Conservation (phyloP, 2,329 filamentous ascomycete genomes). For the Beauveria brongniartii region DNA sequence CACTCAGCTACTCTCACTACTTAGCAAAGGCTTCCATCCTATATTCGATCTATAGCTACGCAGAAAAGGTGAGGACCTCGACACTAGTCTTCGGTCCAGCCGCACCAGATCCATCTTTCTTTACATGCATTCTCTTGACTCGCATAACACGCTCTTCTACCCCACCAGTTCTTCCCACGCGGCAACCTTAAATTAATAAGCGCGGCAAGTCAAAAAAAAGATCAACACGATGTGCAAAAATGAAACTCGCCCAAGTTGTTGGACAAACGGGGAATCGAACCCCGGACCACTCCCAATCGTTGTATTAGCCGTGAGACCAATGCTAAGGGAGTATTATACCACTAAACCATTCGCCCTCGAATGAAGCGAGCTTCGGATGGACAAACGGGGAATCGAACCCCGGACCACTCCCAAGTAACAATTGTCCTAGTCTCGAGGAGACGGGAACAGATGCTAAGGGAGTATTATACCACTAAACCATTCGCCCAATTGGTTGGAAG, state of each 20-base stretch:
- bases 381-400: constrained; percentile 14
- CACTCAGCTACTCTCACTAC: background rate
- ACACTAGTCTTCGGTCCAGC: too few species aligned
- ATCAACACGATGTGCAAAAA: background rate
- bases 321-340: constrained; percentile 15
- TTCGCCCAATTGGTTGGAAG: constrained; percentile 11
- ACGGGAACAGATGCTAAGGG: constrained; percentile 11
- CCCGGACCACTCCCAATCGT: constrained; percentile 13
- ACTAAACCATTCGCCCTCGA: constrained; percentile 14
- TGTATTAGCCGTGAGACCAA: background rate
- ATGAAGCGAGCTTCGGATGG: background rate
- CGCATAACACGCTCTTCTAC: too few species aligned
- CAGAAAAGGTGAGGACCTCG: too few species aligned
- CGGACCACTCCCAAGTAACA: constrained; percentile 12
- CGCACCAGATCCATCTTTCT: too few species aligned
- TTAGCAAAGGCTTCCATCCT: background rate
- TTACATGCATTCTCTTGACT: too few species aligned
- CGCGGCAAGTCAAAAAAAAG: background rate
- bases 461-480: constrained; percentile 16
- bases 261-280: constrained; percentile 14
- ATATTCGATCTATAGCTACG: background rate
- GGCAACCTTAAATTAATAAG: background rate
- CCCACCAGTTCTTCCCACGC: background rate
- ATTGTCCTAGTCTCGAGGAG: background rate
- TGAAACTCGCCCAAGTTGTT: constrained; percentile 2